Conservation (phyloP, 441 rosid genomes). For the Erodium texanum region DNA sequence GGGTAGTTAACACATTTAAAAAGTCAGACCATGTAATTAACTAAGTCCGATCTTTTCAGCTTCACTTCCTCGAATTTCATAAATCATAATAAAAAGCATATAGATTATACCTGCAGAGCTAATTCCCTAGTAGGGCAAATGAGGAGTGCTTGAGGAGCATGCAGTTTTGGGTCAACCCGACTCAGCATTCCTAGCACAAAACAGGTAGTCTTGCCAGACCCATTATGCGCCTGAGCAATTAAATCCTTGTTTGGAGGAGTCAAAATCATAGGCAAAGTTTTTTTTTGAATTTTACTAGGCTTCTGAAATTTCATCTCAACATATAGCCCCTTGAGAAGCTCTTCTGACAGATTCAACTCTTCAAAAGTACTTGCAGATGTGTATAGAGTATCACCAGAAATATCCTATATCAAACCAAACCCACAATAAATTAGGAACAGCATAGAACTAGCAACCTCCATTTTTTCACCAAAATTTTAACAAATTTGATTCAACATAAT, state of each 20-base stretch:
- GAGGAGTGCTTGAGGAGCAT: conserved; percentile 85
- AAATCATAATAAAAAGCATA: neutral
- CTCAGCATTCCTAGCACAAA: conserved; percentile 93
- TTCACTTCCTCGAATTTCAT: neutral
- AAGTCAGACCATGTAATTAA: no score
- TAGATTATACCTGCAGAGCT: conserved; percentile 67
- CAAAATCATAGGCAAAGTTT: conserved; percentile 85
- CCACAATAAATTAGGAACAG: neutral
- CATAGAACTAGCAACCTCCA: neutral
- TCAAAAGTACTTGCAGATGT: conserved; percentile 72
- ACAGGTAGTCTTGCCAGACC: conserved; percentile 96
- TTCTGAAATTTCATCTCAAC: conserved; percentile 87
- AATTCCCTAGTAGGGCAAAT: conserved; percentile 90
- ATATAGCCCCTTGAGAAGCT: conserved; percentile 75
- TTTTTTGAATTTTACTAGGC: conserved; percentile 92
- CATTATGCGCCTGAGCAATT: conserved; percentile 44
- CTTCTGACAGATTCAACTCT: conserved; percentile 69
- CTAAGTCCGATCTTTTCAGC: no score
- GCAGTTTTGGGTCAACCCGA: conserved; percentile 53
- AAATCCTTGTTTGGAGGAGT: conserved; percentile 68
- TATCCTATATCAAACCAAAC: no score
- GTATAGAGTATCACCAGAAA: conserved; percentile 10
- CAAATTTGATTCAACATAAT: no score
- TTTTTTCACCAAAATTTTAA: neutral
- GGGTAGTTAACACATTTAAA: no score